Base-by-base conservation (phyloP, 345 rosid genomes). In the Capsella bursapastoris region DNA sequence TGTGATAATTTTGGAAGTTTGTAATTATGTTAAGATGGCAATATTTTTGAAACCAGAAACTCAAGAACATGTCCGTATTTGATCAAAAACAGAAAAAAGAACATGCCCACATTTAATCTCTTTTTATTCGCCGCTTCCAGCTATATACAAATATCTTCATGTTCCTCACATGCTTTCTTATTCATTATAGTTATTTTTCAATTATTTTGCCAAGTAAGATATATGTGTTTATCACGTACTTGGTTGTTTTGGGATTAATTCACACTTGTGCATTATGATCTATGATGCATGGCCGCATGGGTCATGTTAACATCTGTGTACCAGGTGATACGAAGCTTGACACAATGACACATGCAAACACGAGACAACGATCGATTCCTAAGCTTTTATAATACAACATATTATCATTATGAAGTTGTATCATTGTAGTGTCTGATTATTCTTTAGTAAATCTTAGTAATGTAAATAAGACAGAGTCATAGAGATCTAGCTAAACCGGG, bases 71-170 rank as follows among this genome's bases (percentile, higher is more conserved):
- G 58, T 35, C 22, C 50, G 27, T 47, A n/a, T 64, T 53, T 3
- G 1, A 56, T 31, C 3, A 43, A 9, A 29, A 9, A 32, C 4
- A 13, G 14, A 12, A 40, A 29, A 60, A 29, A 22, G 18, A 72
- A 63, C 70, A 64, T 55, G 70, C 40, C 31, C 71, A 73, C 57
- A 55, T 64, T 55, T 55, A 48, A 66, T 74, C 78, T 66, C 59
- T 57, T 48, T 57, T 57, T 48, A 66, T 66, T 56, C 71, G 77
- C 66, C 66, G 32, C 77, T 65, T 73, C 71, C 51, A 72, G 63
- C 76, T 72, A 63, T 64, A 55, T 55, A n/a, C 10, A 48, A 0
- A 60, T 51, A 28, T 62, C 27, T 29, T 63, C 15, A 27, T 53
- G 8, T 15, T 64, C 45, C 56, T 25, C 71, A 44, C 71, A 73